A percentile compares a stretch with the other conserved stretches of the same genome.
Evolutionary conservation across 352 stramenopile species (phyloP).

Genomic region (Paralagenidium karlingii): DNA sequence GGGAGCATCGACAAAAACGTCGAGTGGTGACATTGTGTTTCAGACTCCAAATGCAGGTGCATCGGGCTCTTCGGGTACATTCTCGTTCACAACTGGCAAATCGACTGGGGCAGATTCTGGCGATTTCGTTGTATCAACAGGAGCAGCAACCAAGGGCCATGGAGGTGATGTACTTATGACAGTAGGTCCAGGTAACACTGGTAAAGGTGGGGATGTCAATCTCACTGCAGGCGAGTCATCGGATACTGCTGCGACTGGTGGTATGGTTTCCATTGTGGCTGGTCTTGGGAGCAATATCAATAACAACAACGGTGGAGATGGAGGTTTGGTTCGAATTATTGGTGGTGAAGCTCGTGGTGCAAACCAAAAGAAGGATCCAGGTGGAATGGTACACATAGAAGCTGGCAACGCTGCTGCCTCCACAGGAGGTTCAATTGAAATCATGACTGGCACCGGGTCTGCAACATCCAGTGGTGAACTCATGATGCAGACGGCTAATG

Average conservation of each 20-base stretch:
- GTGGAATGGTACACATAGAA: conserved; percentile 47
- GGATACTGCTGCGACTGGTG: conserved; percentile 13
- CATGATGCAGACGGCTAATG: conserved; percentile 40
- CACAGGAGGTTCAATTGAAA: conserved; percentile 47
- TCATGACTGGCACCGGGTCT: conserved; percentile 30
- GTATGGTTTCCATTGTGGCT: conserved; percentile 29
- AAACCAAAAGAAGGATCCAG: conserved; percentile 23
- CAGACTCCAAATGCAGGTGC: conserved; percentile 38
- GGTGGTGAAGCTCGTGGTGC: conserved; percentile 42
- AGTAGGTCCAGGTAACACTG: conserved; percentile 16
- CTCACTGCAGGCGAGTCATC: conserved; percentile 48
- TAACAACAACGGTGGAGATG: conserved; percentile 39
- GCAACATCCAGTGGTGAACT: conserved; percentile 57
- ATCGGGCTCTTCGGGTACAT: conserved; percentile 34
- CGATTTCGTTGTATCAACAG: conserved; percentile 15
- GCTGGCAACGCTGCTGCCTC: conserved; percentile 28
- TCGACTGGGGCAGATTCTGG: conserved; percentile 20
- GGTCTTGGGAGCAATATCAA: conserved; percentile 34
- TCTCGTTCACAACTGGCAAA: conserved; percentile 21
- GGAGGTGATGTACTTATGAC: conserved; percentile 20
- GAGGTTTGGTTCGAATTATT: conserved; percentile 31
- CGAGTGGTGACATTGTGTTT: conserved; percentile 35
- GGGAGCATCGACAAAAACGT: conserved; percentile 36
- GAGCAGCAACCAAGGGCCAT: conserved; percentile 20
- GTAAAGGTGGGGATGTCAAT: conserved; percentile 33